Evolutionary conservation across 2,329 filamentous ascomycete species (phyloP).

Genomic region (Periconia digitata): DNA sequence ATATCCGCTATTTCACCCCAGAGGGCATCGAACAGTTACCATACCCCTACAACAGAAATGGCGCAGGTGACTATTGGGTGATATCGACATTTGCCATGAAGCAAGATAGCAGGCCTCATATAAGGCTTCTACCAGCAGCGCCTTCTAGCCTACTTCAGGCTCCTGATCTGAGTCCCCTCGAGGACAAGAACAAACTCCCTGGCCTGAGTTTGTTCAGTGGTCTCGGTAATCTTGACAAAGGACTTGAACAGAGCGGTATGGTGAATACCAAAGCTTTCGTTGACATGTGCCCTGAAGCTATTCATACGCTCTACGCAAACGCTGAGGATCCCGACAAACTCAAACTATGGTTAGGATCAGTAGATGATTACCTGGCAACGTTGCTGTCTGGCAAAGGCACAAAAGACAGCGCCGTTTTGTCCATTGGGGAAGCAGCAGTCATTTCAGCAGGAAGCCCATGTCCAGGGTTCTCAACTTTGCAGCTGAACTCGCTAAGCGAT

Average conservation of each 20-base stretch:
- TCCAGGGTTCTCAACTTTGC: constrained; percentile 71
- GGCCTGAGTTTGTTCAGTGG: constrained; percentile 78
- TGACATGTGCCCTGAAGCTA: constrained; percentile 64
- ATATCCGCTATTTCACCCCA: constrained; percentile 58
- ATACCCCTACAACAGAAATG: constrained; percentile 65
- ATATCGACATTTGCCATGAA: constrained; percentile 48
- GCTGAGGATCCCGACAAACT: constrained; percentile 44
- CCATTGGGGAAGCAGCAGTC: constrained; percentile 65
- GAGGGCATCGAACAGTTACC: constrained; percentile 50
- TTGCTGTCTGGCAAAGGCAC: constrained; percentile 53
- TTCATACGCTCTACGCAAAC: constrained; percentile 77
- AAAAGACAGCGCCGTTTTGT: constrained; percentile 50
- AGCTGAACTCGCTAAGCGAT: constrained; percentile 57
- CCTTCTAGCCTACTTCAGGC: constrained; percentile 51
- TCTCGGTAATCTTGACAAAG: constrained; percentile 74
- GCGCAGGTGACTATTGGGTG: constrained; percentile 68
- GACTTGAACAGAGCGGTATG: constrained; percentile 70
- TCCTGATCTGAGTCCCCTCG: constrained; percentile 57
- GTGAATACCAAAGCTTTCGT: constrained; percentile 68
- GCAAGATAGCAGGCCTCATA: not conserved
- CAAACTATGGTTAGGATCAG: constrained; percentile 67
- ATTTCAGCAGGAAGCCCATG: constrained; percentile 76
- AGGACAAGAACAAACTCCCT: constrained; percentile 7
- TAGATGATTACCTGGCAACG: constrained; percentile 65
- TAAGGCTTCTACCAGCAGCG: constrained; percentile 12